Evolutionary conservation across 148 eudicot species (phyloP).

Genomic region (Fagopyrum homotropicum): DNA sequence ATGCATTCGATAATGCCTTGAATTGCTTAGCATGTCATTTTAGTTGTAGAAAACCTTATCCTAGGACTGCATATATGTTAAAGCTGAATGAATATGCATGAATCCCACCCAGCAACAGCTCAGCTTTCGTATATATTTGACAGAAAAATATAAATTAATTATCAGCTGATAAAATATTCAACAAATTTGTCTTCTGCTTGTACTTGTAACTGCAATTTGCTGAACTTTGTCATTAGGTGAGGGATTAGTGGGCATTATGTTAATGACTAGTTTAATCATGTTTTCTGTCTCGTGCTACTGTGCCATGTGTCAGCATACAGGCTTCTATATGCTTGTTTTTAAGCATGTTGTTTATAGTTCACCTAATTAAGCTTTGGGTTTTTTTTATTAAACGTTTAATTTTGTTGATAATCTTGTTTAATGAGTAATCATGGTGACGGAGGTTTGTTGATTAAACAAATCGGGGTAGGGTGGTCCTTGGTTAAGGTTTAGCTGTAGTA

Average conservation of each 20-base stretch:
- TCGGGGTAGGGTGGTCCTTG: neutral
- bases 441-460: neutral
- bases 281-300: conserved; percentile 1
- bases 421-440: neutral
- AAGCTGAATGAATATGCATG: conserved; percentile 21
- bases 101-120: conserved; percentile 8
- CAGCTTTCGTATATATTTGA: neutral
- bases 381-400: neutral
- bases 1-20: neutral
- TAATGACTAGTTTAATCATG: conserved; percentile 7
- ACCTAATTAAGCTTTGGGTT: conserved; percentile 1
- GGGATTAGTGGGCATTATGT: conserved; percentile 11
- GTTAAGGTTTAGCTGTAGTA: conserved; percentile 12
- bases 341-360: conserved; percentile 5
- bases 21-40: conserved; percentile 17
- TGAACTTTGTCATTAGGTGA: conserved; percentile 1
- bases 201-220: conserved; percentile 1
- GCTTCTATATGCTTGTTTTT: conserved; percentile 6
- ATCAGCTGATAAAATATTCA: neutral
- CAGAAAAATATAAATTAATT: neutral
- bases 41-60: conserved; percentile 24
- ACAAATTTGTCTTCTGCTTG: conserved; percentile 8
- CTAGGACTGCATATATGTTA: conserved; percentile 18
- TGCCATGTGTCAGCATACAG: conserved; percentile 8
- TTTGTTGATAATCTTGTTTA: conserved; percentile 10